Evolutionary conservation across 345 rosid genomes (phyloP), one percentile per base, ranked within the genome.

Genomic region (Luvunga scandens): DNA sequence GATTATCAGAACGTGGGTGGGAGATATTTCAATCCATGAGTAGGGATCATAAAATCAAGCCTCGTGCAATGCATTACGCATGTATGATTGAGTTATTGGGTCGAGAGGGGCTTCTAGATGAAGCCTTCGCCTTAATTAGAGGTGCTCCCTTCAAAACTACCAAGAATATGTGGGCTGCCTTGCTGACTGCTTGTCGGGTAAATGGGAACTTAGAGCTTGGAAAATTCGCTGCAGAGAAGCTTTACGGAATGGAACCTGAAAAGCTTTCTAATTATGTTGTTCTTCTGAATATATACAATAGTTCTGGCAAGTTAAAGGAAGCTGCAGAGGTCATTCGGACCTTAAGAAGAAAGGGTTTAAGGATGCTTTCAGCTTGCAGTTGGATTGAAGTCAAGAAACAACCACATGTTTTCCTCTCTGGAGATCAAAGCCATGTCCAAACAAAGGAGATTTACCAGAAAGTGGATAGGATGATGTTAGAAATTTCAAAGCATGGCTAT

Each of bases 161-260:
- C 0, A 86, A 78, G 56, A 95, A 93, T 62, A 95, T 95, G 97
- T 93, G 98, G 98, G 97, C 93, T 78, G 97, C 98, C 22, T 84
- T 93, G 71, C 79, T 95, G 72, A 93, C 95, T 27, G 98, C 95
- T 16, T 89, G 95, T 83, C 90, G 98, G 72, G 86, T 88, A 61
- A 86, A 90, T 24, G 89, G 81, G 67, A 88, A 95, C 82, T 77
- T 93, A 1, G 93, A 91, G 85, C 97, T 95, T 0, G 98, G 98
- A 69, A 89, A 88, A 83, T 85, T 88, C 57, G 94, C 91, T 10
- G 97, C 97, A 18, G 95, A 90, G 85, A 91, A 90, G 61, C 88
- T 95, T 39, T 93, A 91, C 21, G 94, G 87, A 65, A 89, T 93
- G 95, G 95, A 86, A 81, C 95, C 97, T 0, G 89, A 89, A 84